These are phyloP conservation scores for Trichaptum fuscoviolaceum DNA, from an alignment of 768 basidiomycete species.

Conservation along the genomic window DNA sequence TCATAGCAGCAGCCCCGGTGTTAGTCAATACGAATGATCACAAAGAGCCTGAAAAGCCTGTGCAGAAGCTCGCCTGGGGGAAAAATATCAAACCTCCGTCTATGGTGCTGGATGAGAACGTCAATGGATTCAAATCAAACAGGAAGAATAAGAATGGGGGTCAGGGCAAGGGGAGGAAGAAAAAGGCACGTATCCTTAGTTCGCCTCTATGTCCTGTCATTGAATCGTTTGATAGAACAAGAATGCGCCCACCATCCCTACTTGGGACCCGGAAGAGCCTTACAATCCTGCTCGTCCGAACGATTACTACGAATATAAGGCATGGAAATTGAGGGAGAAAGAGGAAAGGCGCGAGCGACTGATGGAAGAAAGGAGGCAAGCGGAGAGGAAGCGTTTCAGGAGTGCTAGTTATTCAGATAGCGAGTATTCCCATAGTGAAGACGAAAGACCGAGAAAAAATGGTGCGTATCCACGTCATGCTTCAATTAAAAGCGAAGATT, in stretches of 20 bases:
- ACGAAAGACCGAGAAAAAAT: conserved; percentile 60
- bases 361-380: conserved; percentile 29
- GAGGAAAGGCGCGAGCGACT: conserved; percentile 67
- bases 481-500: conserved; percentile 11
- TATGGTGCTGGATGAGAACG: conserved; percentile 84
- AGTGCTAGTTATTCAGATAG: conserved; percentile 62
- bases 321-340: conserved; percentile 70
- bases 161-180: conserved; percentile 47
- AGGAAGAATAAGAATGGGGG: conserved; percentile 51
- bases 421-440: conserved; percentile 56
- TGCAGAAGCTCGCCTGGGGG: conserved; percentile 57
- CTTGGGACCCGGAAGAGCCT: conserved; percentile 75
- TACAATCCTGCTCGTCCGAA: conserved; percentile 85
- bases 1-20: conserved; percentile 66
- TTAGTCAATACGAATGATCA: conserved; percentile 33
- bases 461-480: conserved; percentile 35
- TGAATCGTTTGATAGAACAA: conserved; percentile 45
- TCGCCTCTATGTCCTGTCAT: background rate
- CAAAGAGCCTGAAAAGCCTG: conserved; percentile 27
- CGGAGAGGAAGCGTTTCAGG: conserved; percentile 43
- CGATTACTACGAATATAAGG: conserved; percentile 84
- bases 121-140: conserved; percentile 72
- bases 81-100: conserved; percentile 88
- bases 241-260: conserved; percentile 40
- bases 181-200: conserved; percentile 29